Conservation (phyloP, 305 asterid genomes). For the Striga hermonthica region DNA sequence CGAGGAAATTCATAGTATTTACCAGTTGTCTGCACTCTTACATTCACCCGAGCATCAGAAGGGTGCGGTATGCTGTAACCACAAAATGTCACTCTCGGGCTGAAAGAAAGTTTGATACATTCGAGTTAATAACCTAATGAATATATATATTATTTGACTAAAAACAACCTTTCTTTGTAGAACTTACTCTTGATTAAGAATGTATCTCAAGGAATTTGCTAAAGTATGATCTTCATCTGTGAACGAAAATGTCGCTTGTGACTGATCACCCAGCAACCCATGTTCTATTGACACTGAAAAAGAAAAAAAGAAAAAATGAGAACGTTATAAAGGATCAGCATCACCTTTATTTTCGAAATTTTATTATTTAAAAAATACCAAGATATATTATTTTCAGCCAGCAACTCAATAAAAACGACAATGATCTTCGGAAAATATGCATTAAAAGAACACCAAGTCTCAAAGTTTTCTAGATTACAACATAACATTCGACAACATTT, state of each 20-base stretch:
- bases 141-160: not conserved
- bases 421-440: no score
- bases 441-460: no score
- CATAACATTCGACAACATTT: no score
- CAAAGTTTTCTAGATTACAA: no score
- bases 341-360: no score
- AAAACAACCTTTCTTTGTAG: not conserved
- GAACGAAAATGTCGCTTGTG: constrained; percentile 66
- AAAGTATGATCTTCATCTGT: constrained; percentile 79
- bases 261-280: constrained; percentile 51
- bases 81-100: constrained; percentile 73
- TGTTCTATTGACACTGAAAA: constrained; percentile 58
- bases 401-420: not conserved
- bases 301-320: not conserved
- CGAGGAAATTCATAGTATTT: constrained; percentile 14
- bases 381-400: not conserved
- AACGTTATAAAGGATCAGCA: no score
- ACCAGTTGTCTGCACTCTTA: constrained; percentile 91
- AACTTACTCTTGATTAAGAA: constrained; percentile 76
- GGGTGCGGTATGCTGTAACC: constrained; percentile 97
- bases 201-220: constrained; percentile 71
- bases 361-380: no score
- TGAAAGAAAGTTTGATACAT: constrained; percentile 38
- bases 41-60: constrained; percentile 79
- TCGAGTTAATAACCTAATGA: constrained; percentile 10